Percentiles rank a stretch among this genome's conserved stretches.
These are phyloP conservation scores for Aureobasidium vineae DNA, from an alignment of 2,329 filamentous ascomycete species.

Conservation along the genomic window DNA sequence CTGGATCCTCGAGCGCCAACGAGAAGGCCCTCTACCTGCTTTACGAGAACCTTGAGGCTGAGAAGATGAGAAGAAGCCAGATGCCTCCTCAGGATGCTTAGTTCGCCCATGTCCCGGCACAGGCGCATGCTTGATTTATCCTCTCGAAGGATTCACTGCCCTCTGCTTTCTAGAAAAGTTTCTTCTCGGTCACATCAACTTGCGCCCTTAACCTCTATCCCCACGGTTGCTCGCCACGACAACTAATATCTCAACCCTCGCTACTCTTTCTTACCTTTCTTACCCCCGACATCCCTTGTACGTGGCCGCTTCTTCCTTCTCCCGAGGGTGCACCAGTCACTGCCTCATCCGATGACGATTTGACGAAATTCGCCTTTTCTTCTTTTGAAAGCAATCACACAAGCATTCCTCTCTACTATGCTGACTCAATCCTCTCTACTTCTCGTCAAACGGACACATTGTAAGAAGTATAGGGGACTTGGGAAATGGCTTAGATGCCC, in stretches of 20 bases:
- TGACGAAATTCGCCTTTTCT: conserved; percentile 24
- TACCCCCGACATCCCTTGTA: conserved; percentile 21
- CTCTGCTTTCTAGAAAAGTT: conserved; percentile 8
- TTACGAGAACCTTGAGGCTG: conserved; percentile 97
- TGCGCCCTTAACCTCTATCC: conserved; percentile 2
- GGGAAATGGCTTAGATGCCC: neutral
- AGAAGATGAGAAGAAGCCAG: conserved; percentile 97
- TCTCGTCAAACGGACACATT: neutral
- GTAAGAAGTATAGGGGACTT: neutral
- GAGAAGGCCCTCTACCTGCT: conserved; percentile 94
- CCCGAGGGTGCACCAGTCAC: conserved; percentile 24
- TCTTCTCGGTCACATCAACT: conserved; percentile 4
- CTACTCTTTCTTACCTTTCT: conserved; percentile 17
- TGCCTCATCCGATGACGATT: conserved; percentile 26
- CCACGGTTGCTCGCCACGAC: conserved; percentile 14
- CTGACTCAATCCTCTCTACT: neutral
- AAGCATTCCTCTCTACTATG: neutral
- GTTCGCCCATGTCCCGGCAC: conserved; percentile 11
- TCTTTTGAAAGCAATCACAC: neutral
- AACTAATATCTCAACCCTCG: conserved; percentile 13
- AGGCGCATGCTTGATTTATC: conserved; percentile 5
- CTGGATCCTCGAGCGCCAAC: conserved; percentile 89
- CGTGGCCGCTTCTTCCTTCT: conserved; percentile 21
- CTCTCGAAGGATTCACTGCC: neutral
- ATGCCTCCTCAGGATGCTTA: conserved; percentile 46